Base-by-base conservation (phyloP, 805 yeast genomes). In the Novakomyces olei region DNA sequence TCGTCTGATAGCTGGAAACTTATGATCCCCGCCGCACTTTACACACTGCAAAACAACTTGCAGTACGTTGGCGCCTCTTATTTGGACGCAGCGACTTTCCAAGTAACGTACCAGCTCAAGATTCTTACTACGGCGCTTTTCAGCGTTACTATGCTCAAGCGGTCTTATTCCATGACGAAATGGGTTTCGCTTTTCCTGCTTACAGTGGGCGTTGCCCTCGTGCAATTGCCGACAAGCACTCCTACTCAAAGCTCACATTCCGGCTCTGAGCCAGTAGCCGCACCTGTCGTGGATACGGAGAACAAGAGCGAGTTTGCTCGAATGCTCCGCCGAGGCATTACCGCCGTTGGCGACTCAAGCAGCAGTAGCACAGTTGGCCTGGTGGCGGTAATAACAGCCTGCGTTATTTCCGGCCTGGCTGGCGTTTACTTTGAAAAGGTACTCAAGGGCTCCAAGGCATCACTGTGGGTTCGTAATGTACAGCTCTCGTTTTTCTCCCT, bases 341-440 rank as follows among this genome's bases (percentile, higher is more conserved):
- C 12, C 17, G 24, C 14, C 5, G 34, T 1, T 17, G 39, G 34
- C 19, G 43, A 40, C 16, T 12, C 30, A 5, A 12, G 31, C n/a
- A n/a, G n/a, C n/a, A n/a, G n/a, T n/a, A 26, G 39, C 7, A 33
- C 39, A 9, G 37, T 50, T 3, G 61, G 61, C 2, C 41, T 56
- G 5, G 34, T 46, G 7, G 57, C 60, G 8, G 61, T 56, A 19
- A 32, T 44, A 5, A 31, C 47, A 18, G 59, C 61, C 7, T 56
- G 61, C 37, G 38, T 51, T 5, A 40, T 55, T 26, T 46, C 54
- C 15, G 61, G 61, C 5, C 43, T 56, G 25, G 61, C 61, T 4
- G 61, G 61, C n/a, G 57, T 56, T 26, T 56, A 56, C 44, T 54
- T 56, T 39, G 61, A 56, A 33, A 54, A 53, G 40, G 58, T 54